Evolutionary conservation across 331 rosid genomes (phyloP), one percentile per base, ranked within the genome.

Genomic region (Spiraea crenata): DNA sequence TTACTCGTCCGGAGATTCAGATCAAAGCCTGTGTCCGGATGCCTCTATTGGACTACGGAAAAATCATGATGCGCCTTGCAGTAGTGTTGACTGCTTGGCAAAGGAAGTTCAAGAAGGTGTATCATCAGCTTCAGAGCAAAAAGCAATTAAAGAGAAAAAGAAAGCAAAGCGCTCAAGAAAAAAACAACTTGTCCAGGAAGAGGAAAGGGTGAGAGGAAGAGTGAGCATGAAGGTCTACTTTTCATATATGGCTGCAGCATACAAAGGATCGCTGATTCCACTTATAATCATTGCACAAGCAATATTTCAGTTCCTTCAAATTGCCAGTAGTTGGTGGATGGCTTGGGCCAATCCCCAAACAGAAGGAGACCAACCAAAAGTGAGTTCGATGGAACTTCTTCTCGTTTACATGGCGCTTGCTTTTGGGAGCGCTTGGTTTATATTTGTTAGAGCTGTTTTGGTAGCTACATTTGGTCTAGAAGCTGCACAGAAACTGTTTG

Each of bases 311-410:
- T 95, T 95, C 86, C 99, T 95, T 79, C 99, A 95, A 85, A 95
- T 95, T 79, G 96, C 99, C 68, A 91, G 99, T 73, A 95, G 86
- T 81, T 95, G 99, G 99, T 95, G 99, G 99, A 95, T 95, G 99
- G 99, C 99, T 45, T 95, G 98, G 99, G 99, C 99, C 49, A 95
- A 95, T 85, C 99, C 99, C 77, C 99, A 91, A 86, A 95, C 98
- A 20, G 92, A 83, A 85, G 96, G 98, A 78, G 97, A 85, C 70
- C 77, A 72, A 71, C 89, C 99, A 41, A 95, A 88, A 91, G 96
- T 85, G 78, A 83, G 88, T 82, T 86, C 99, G 19, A 78, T 85
- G 83, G 73, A 68, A 57, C 98, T 95, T 82, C 90, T 95, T 80
- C 81, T 69, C 64, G 98, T 89, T 76, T 95, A 95, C 78, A 95